Evolutionary conservation across 441 rosid species (phyloP).

Genomic region (Adansonia gregorii): DNA sequence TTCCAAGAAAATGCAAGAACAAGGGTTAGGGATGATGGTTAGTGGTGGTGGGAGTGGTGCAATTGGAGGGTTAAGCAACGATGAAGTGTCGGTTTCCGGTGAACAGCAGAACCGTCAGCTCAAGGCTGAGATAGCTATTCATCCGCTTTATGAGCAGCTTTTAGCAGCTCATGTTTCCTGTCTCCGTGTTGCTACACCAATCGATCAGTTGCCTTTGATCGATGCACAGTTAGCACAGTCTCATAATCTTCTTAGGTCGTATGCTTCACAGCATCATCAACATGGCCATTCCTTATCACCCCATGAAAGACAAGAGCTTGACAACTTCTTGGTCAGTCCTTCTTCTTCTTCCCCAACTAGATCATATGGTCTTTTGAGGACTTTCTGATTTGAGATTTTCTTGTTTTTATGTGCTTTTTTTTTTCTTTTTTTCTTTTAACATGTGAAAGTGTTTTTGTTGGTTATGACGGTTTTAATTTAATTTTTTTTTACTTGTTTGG

Average conservation of each 20-base stretch:
- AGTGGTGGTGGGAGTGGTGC: conserved; percentile 42
- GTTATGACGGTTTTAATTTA: conserved; percentile 2
- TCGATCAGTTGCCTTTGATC: conserved; percentile 90
- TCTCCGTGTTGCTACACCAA: conserved; percentile 94
- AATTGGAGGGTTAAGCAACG: conserved; percentile 41
- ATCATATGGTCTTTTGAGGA: background rate
- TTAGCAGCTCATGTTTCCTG: conserved; percentile 86
- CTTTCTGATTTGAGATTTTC: background rate
- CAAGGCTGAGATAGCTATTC: conserved; percentile 82
- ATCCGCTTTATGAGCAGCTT: conserved; percentile 86
- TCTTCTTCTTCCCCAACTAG: background rate
- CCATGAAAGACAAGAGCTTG: conserved; percentile 86
- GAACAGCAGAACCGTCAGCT: conserved; percentile 58
- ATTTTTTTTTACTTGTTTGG: conserved; percentile 3
- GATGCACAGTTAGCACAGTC: conserved; percentile 91
- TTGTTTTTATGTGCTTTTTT: background rate
- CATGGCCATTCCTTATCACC: conserved; percentile 50
- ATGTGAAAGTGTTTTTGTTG: conserved; percentile 12
- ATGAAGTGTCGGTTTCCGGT: conserved; percentile 45
- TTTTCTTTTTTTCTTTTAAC: background rate
- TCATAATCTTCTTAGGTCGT: conserved; percentile 80
- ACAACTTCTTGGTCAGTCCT: conserved; percentile 74
- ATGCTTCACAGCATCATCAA: conserved; percentile 58
- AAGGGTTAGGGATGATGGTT: conserved; percentile 73
- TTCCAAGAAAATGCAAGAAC: conserved; percentile 62